A percentile compares a stretch with the other conserved stretches of the same genome.
These are phyloP conservation scores for Candida maesae DNA, from an alignment of 805 yeast genomes.

Conservation along the genomic window DNA sequence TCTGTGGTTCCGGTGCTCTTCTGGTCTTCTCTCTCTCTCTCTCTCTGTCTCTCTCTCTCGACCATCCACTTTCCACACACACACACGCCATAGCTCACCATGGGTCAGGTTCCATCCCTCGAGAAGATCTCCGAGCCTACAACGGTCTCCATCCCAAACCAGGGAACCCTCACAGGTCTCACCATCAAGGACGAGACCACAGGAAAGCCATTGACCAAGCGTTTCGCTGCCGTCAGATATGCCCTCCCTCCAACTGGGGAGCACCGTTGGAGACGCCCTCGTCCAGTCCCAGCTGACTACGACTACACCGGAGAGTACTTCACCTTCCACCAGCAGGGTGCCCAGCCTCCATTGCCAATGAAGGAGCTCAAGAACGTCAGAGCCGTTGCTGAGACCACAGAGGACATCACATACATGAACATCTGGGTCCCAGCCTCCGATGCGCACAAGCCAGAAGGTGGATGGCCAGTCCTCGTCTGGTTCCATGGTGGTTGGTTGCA, in stretches of 20 bases:
- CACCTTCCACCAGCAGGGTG: constrained; percentile 15
- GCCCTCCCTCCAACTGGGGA: constrained; percentile 32
- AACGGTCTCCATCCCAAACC: constrained; percentile 6
- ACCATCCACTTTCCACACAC: not conserved
- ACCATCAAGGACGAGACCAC: constrained; percentile 13
- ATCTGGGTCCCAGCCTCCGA: constrained; percentile 37
- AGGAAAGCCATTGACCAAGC: constrained; percentile 9
- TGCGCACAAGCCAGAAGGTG: constrained; percentile 27
- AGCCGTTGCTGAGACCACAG: constrained; percentile 20
- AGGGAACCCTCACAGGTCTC: constrained; percentile 25
- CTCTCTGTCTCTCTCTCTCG: no score
- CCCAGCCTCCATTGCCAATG: constrained; percentile 11
- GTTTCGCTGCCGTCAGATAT: constrained; percentile 20
- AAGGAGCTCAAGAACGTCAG: constrained; percentile 13
- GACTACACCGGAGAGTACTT: constrained; percentile 39
- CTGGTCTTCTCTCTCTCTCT: no score
- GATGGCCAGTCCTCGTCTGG: constrained; percentile 42
- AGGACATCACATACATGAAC: constrained; percentile 34
- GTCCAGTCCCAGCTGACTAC: constrained; percentile 30
- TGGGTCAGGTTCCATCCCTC: constrained; percentile 15
- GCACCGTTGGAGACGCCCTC: constrained; percentile 33
- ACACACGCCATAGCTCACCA: not conserved
- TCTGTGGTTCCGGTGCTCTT: no score
- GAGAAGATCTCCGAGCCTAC: constrained; percentile 13
- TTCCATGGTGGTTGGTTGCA: constrained; percentile 44